phyloP scores from a whole-genome alignment of 495 filamentous ascomycete species.

The Parathielavia appendiculata region DNA sequence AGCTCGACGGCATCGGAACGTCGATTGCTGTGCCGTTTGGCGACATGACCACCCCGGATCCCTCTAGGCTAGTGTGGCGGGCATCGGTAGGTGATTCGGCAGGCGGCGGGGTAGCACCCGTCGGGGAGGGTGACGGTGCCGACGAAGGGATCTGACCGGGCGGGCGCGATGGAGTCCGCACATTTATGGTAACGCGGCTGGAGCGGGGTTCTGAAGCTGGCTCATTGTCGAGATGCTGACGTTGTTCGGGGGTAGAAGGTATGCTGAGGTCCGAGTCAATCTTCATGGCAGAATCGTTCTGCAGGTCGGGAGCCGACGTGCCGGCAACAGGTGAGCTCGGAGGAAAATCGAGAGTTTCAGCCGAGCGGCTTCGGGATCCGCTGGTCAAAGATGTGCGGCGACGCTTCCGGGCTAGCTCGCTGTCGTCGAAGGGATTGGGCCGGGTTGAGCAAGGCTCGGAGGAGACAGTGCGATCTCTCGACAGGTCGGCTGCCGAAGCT shows the following conservation, averaged over 20 bases:
- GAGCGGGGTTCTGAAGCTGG: conserved; percentile 36
- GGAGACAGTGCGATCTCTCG: conserved; percentile 53
- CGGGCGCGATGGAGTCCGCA: conserved; percentile 39
- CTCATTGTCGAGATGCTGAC: conserved; percentile 22
- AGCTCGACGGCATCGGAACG: conserved; percentile 34
- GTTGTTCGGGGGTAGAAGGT: conserved; percentile 36
- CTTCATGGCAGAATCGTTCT: conserved; percentile 38
- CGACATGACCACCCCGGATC: conserved; percentile 37
- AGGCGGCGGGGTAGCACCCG: conserved; percentile 22
- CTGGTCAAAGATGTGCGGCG: conserved; percentile 43
- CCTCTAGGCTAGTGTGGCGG: conserved; percentile 40
- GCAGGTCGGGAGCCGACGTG: conserved; percentile 21
- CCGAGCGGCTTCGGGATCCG: conserved; percentile 39
- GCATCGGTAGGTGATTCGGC: conserved; percentile 21
- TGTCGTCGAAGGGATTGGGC: conserved; percentile 53
- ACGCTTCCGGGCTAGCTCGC: conserved; percentile 48
- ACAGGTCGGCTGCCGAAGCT: conserved; percentile 44
- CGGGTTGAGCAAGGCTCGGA: conserved; percentile 56
- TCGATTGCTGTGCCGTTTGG: conserved; percentile 23
- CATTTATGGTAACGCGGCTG: conserved; percentile 51
- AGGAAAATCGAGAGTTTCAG: conserved; percentile 35
- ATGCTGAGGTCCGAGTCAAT: conserved; percentile 37
- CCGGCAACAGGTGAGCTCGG: conserved; percentile 23
- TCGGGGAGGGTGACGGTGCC: conserved; percentile 41
- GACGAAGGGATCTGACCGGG: conserved; percentile 42